These are phyloP conservation scores for Solanum infundibuliforme DNA, from an alignment of 257 asterid species.

Conservation along the genomic window DNA sequence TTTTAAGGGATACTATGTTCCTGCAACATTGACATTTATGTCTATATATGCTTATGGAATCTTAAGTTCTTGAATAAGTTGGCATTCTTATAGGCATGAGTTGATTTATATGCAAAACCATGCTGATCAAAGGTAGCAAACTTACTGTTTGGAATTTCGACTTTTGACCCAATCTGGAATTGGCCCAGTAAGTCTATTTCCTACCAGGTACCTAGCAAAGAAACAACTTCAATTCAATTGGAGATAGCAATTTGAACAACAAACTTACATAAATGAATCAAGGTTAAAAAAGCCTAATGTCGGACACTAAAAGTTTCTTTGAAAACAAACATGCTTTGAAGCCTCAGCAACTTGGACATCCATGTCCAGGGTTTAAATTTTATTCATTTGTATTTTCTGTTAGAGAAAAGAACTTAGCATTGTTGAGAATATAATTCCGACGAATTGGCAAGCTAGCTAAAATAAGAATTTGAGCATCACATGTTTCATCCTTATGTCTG, in stretches of 20 bases:
- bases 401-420: background rate
- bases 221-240: background rate
- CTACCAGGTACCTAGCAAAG: conserved; percentile 28
- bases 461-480: background rate
- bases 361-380: background rate
- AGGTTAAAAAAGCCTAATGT: background rate
- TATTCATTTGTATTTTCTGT: background rate
- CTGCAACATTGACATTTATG: background rate
- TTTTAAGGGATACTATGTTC: background rate
- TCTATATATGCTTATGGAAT: background rate
- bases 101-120: background rate
- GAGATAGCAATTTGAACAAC: background rate
- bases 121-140: background rate
- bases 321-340: background rate
- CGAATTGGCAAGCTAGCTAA: background rate
- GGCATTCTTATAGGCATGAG: background rate
- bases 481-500: background rate
- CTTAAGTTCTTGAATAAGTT: background rate
- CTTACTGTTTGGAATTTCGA: conserved; percentile 20
- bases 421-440: background rate
- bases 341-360: background rate
- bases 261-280: background rate
- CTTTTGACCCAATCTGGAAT: conserved; percentile 24
- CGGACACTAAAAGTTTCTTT: background rate
- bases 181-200: conserved; percentile 38